These are phyloP conservation scores for Coemansia sp. DNA, from an alignment of 192 early-diverging fungal genomes.

Conservation along the genomic window DNA sequence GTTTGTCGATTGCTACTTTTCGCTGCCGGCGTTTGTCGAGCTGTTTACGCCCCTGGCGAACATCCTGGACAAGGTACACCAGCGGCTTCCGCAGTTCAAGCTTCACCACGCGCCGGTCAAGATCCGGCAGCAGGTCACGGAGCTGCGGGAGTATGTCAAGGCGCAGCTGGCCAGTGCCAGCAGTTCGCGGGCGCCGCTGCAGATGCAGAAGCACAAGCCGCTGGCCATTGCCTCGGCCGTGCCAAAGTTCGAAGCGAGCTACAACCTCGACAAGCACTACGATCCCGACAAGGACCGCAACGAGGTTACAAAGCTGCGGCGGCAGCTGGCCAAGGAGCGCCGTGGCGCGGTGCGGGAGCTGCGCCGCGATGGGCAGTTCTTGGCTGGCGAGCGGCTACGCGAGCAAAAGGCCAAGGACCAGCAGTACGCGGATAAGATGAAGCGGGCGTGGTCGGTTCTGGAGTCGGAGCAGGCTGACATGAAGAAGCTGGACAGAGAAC, in stretches of 20 bases:
- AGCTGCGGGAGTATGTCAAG: constrained; percentile 39
- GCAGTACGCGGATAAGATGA: constrained; percentile 85
- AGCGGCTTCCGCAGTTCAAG: constrained; percentile 23
- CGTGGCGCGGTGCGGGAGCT: constrained; percentile 94
- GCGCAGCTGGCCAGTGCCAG: constrained; percentile 50
- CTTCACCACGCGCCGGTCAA: constrained; percentile 19
- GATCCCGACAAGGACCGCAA: constrained; percentile 74
- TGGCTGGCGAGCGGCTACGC: constrained; percentile 65
- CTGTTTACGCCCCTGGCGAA: constrained; percentile 40
- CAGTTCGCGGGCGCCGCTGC: constrained; percentile 61
- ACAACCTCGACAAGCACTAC: constrained; percentile 80
- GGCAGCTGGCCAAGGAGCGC: constrained; percentile 85
- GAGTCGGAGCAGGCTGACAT: constrained; percentile 78
- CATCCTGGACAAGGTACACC: constrained; percentile 13
- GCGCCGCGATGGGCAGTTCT: constrained; percentile 87
- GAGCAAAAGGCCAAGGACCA: constrained; percentile 72
- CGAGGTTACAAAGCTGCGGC: constrained; percentile 67
- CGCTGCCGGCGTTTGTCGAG: constrained; percentile 62
- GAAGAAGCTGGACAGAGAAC: constrained; percentile 55
- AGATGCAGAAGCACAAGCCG: constrained; percentile 78
- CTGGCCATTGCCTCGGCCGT: constrained; percentile 79
- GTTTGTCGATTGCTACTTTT: constrained; percentile 48
- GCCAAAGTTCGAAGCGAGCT: constrained; percentile 88
- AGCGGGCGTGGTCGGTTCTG: constrained; percentile 77
- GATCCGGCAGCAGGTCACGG: not conserved